Evolutionary conservation across 257 asterid species (phyloP).

Genomic region (Primulina eburnea): DNA sequence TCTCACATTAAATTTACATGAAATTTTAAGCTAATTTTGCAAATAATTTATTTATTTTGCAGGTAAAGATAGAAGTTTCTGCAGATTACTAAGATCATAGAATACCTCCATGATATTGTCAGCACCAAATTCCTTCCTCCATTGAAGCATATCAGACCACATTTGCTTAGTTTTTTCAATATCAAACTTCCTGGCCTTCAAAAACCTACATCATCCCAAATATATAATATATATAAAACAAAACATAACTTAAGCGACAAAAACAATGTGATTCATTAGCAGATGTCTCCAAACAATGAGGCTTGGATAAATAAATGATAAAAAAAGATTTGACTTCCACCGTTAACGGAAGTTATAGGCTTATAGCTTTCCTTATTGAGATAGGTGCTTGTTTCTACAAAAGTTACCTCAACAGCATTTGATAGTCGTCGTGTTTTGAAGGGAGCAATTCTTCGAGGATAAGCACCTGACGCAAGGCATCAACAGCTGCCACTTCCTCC

Average conservation of each 20-base stretch:
- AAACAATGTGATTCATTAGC: no score
- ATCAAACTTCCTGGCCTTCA: slow-evolving; percentile 91
- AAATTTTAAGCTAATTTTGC: neutral
- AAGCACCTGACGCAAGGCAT: slow-evolving; percentile 59
- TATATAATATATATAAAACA: no score
- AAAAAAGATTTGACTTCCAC: neutral
- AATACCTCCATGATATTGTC: slow-evolving; percentile 83
- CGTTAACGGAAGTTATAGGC: neutral
- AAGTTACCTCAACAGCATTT: slow-evolving; percentile 49
- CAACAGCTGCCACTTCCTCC: slow-evolving; percentile 54
- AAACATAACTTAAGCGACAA: no score
- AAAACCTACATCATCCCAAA: slow-evolving; percentile 46
- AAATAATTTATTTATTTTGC: neutral
- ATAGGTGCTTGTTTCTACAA: neutral
- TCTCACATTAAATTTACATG: neutral
- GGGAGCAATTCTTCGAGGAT: slow-evolving; percentile 61
- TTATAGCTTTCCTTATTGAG: neutral
- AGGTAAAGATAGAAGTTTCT: neutral
- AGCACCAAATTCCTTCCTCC: slow-evolving; percentile 96
- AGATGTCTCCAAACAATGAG: neutral
- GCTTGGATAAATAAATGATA: neutral
- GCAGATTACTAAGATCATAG: neutral
- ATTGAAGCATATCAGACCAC: slow-evolving; percentile 96
- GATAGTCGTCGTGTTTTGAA: slow-evolving; percentile 60
- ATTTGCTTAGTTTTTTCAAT: slow-evolving; percentile 88